These are phyloP conservation scores for Thermothielavioides terrestris DNA, from an alignment of 495 filamentous ascomycete species.

Conservation along the genomic window DNA sequence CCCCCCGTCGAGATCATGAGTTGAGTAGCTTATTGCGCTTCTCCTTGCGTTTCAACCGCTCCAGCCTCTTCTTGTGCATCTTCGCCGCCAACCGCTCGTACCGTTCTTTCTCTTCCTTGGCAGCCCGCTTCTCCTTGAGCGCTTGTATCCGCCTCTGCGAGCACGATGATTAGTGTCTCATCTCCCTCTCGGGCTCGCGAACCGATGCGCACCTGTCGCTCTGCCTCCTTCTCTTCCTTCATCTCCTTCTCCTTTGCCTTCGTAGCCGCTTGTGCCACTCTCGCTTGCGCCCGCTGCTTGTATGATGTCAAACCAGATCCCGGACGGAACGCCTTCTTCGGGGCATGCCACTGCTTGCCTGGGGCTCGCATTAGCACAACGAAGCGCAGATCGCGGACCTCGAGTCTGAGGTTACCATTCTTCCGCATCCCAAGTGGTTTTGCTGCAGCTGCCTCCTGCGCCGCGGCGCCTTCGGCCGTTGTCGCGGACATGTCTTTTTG, in stretches of 20 bases:
- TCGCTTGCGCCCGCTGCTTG: conserved; percentile 58
- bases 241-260: conserved; percentile 91
- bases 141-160: conserved; percentile 61
- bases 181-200: too few relatives aligned
- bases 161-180: conserved; percentile 3
- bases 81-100: conserved; percentile 94
- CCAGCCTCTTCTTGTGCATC: conserved; percentile 93
- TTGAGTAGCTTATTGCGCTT: conserved; percentile 96
- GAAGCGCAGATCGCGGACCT: not conserved
- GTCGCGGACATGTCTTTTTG: conserved; percentile 14
- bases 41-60: conserved; percentile 85
- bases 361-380: not conserved
- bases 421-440: conserved; percentile 50
- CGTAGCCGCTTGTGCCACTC: conserved; percentile 56
- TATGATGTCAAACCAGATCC: conserved; percentile 66
- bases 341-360: conserved; percentile 93
- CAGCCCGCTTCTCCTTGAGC: conserved; percentile 73
- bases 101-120: conserved; percentile 86
- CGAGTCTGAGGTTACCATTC: conserved; percentile 54
- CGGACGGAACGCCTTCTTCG: conserved; percentile 81
- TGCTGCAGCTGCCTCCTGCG: conserved; percentile 7
- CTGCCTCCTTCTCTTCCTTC: conserved; percentile 89
- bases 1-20: conserved; percentile 47
- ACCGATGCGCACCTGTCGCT: conserved; percentile 66
- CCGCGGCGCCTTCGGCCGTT: conserved; percentile 2